phyloP scores from a whole-genome alignment of 768 basidiomycete genomes.

The Suillus lakei region DNA sequence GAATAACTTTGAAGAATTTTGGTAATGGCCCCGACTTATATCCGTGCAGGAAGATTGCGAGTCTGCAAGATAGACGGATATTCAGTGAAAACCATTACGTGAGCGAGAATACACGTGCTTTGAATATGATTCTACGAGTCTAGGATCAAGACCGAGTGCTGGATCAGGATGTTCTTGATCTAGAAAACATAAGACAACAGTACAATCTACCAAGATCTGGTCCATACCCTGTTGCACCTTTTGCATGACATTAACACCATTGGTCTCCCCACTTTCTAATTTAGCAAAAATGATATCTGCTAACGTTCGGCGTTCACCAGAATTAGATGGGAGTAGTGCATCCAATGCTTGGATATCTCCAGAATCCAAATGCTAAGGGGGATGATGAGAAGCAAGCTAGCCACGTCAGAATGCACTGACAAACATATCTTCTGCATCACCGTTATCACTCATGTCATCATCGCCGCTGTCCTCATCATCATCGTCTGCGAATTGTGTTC shows the following conservation, averaged over 20 bases:
- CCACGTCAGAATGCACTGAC: constrained; percentile 42
- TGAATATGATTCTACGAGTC: constrained; percentile 90
- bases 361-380: constrained; percentile 81
- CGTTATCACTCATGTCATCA: constrained; percentile 44
- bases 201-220: background rate
- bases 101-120: constrained; percentile 64
- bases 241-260: constrained; percentile 57
- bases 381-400: constrained; percentile 12
- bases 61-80: constrained; percentile 47
- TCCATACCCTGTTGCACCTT: constrained; percentile 61
- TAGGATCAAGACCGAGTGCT: constrained; percentile 86
- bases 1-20: constrained; percentile 98
- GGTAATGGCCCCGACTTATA: constrained; percentile 96
- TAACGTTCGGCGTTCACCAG: constrained; percentile 79
- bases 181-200: constrained; percentile 26
- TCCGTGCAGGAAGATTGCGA: constrained; percentile 81
- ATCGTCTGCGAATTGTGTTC: constrained; percentile 50
- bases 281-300: constrained; percentile 98
- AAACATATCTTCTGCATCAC: constrained; percentile 66
- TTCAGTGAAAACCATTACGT: constrained; percentile 11
- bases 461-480: constrained; percentile 46
- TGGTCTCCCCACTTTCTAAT: constrained; percentile 66
- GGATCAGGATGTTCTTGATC: constrained; percentile 71
- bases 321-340: constrained; percentile 74
- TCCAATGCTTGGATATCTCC: constrained; percentile 88